phyloP scores from a whole-genome alignment of 1,284 basidiomycete species.

The Sanghuangporus baumii region DNA sequence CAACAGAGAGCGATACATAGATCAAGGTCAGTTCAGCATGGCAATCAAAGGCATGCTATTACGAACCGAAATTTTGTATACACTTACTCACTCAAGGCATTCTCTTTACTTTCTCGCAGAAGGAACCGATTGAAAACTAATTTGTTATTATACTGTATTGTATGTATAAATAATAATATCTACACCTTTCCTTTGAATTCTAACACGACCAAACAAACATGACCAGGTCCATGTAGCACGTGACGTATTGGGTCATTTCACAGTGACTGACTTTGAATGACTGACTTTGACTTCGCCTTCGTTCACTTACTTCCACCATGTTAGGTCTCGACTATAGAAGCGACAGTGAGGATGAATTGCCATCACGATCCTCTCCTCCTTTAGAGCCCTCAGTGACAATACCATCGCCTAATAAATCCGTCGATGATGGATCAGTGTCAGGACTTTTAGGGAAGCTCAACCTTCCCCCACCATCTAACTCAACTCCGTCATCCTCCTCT shows the following conservation, averaged over 20 bases:
- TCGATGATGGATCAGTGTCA: constrained; percentile 13
- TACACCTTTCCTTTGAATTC: background rate
- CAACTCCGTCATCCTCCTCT: constrained; percentile 24
- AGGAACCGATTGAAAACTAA: too few species aligned
- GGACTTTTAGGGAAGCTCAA: constrained; percentile 24
- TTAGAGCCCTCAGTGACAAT: constrained; percentile 15
- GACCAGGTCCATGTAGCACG: background rate
- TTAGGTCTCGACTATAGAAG: constrained; percentile 68
- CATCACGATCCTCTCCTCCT: constrained; percentile 13
- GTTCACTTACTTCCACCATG: constrained; percentile 37
- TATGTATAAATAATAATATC: background rate
- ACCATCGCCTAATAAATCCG: constrained; percentile 22
- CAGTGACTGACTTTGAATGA: background rate
- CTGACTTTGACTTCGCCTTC: background rate
- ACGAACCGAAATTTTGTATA: too few species aligned
- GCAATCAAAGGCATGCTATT: too few species aligned
- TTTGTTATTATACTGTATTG: too few species aligned
- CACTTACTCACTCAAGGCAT: too few species aligned
- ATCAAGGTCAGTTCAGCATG: too few species aligned
- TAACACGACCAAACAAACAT: background rate
- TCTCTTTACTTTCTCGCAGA: too few species aligned
- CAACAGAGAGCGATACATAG: too few species aligned
- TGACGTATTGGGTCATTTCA: background rate
- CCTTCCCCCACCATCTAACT: constrained; percentile 29
- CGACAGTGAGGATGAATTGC: constrained; percentile 44